Evolutionary conservation across 257 asterid species (phyloP), one percentile per base, ranked within the genome.

Genomic region (Catharanthus roseus): DNA sequence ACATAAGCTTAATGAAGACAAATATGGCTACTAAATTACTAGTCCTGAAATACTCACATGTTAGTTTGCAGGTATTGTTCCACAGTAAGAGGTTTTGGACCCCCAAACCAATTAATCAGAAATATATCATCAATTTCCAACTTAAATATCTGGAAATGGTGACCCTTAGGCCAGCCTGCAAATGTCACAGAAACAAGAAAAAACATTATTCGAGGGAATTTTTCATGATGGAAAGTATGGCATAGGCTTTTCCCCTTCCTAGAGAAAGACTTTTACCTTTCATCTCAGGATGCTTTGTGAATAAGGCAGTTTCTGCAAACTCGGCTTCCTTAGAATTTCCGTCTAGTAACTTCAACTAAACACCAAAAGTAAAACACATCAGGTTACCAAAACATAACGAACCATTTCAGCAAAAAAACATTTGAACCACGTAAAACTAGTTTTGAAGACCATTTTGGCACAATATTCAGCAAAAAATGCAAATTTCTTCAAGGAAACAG

Each of bases 51-150:
- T 61, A 84, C 88, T 93, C 82, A 84, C 90, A 80, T 70, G 67
- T 77, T 70, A 50, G 81, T 82, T 21, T 81, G 71, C 77, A 93
- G 81, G 81, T 93, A 93, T 61, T 90, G 88, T 66, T 89, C 95
- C 81, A 86, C 95, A 0, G 98, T 90, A 72, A 93, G 85, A 70
- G 98, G 97, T 85, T 90, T 88, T 50, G 97, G 90, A 55, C 97
- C 98, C 26, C 98, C 98, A n/a, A 74, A 93, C 95, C 95, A 93
- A 72, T 90, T 93, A 71, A 93, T 84, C 87, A 93, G 64, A 78
- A 93, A 90, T 73, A 93, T 88, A 55, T 88, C 85, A 53, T 85
- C 87, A 1, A 90, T 87, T 64, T 85, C 92, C 49, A 93, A 69
- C 77, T 81, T 86, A 91, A 76, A 93, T 70, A 89, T 64, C 85